Evolutionary conservation across 2,329 filamentous ascomycete species (phyloP).

Genomic region (Xylaria multiplex): DNA sequence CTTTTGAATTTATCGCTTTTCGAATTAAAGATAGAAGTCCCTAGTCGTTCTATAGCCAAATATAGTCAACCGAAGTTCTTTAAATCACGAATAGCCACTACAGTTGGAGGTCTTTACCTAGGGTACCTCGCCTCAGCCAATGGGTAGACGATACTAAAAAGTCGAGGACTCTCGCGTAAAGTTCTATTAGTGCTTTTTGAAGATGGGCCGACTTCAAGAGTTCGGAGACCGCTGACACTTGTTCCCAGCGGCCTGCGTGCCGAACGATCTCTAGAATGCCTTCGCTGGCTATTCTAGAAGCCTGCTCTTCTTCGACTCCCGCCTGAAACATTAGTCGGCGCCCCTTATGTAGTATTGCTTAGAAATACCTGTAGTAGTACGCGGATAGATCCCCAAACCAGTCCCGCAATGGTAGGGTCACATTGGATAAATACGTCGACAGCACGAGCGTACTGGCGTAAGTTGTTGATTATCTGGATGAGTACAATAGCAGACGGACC

Average conservation of each 20-base stretch:
- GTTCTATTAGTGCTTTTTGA: not conserved
- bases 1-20: constrained; percentile 4
- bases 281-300: not conserved
- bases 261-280: constrained; percentile 8
- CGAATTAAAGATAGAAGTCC: constrained; percentile 1
- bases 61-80: not conserved
- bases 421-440: not conserved
- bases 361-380: constrained; percentile 3
- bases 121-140: not conserved
- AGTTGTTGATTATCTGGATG: not conserved
- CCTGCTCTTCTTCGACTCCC: constrained; percentile 1
- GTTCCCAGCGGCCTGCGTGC: constrained; percentile 5
- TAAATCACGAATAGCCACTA: not conserved
- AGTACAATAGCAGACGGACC: not conserved
- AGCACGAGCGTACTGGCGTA: constrained; percentile 6
- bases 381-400: constrained; percentile 1
- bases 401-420: constrained; percentile 4
- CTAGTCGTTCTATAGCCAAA: constrained; percentile 3
- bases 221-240: not conserved
- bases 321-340: not conserved
- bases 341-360: not conserved
- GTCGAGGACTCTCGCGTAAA: constrained; percentile 1
- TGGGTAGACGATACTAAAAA: constrained; percentile 3
- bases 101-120: not conserved
- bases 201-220: not conserved